These are phyloP conservation scores for Melastoma malabathricum DNA, from an alignment of 345 rosid genomes.

Conservation along the genomic window DNA sequence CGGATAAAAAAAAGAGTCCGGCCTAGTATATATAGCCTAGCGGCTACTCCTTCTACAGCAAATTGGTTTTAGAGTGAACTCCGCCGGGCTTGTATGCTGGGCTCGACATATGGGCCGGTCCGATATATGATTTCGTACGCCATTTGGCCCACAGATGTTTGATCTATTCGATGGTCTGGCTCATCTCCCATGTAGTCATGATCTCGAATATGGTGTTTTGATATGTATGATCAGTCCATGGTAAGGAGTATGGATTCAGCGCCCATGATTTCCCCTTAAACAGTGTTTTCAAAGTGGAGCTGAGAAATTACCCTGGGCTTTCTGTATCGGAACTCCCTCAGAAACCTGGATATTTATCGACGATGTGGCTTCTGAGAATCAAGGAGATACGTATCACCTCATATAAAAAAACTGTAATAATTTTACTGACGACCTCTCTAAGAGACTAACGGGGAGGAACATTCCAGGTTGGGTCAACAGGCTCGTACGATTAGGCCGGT, in stretches of 20 bases:
- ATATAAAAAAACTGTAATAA: constrained; percentile 77
- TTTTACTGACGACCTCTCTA: constrained; percentile 46
- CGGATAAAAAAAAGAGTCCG: too few relatives aligned
- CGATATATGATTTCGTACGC: too few relatives aligned
- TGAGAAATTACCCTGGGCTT: constrained; percentile 60
- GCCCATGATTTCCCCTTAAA: constrained; percentile 67
- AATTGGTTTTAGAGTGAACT: too few relatives aligned
- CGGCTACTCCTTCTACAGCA: too few relatives aligned
- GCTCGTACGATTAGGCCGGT: constrained; percentile 53
- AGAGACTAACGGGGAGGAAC: constrained; percentile 38
- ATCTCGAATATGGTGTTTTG: too few relatives aligned
- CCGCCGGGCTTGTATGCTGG: too few relatives aligned
- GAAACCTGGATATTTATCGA: constrained; percentile 50
- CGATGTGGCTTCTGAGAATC: constrained; percentile 52
- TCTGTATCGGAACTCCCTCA: constrained; percentile 35
- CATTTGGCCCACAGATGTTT: too few relatives aligned
- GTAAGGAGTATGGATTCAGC: constrained; percentile 74
- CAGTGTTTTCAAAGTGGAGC: constrained; percentile 77
- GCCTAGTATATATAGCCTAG: too few relatives aligned
- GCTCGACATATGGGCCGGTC: too few relatives aligned
- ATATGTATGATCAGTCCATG: constrained; percentile 33
- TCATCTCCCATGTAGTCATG: too few relatives aligned
- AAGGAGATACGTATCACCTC: constrained; percentile 72
- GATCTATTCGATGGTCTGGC: too few relatives aligned
- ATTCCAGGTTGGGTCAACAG: constrained; percentile 80